These are phyloP conservation scores for Geosmithia morbida DNA, from an alignment of 2,329 filamentous ascomycete species.

Conservation along the genomic window DNA sequence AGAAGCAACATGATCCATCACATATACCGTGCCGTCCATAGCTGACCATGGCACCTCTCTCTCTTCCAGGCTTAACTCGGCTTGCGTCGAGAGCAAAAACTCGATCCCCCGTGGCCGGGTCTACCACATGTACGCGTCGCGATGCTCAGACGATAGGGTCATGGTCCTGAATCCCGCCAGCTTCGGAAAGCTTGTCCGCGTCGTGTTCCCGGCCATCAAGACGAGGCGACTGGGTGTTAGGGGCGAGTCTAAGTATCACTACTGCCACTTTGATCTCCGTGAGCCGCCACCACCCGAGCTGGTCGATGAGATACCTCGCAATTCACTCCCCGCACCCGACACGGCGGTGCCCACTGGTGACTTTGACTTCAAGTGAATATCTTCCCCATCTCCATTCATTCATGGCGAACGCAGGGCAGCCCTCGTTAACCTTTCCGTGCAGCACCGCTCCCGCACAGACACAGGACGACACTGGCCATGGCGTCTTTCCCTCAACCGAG, in stretches of 20 bases:
- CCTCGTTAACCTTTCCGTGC: not conserved
- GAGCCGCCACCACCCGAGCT: conserved; percentile 26
- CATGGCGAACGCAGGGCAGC: not conserved
- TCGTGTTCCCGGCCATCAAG: conserved; percentile 90
- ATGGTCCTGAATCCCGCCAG: conserved; percentile 93
- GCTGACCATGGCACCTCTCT: conserved; percentile 2
- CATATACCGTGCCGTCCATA: no score
- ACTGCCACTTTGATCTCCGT: conserved; percentile 51
- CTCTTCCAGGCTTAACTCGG: conserved; percentile 50
- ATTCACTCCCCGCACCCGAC: not conserved
- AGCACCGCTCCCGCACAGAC: conserved; percentile 20
- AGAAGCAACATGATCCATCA: not conserved
- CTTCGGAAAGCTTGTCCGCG: conserved; percentile 91
- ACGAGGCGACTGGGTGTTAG: conserved; percentile 83
- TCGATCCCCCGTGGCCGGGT: conserved; percentile 88
- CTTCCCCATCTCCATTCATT: not conserved
- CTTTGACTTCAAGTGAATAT: conserved; percentile 28
- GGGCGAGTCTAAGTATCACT: conserved; percentile 97
- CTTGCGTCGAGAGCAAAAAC: conserved; percentile 60
- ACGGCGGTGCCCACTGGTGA: not conserved
- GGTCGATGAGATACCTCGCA: not conserved
- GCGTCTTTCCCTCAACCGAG: conserved; percentile 14
- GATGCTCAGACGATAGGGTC: conserved; percentile 85
- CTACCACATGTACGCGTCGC: conserved; percentile 87
- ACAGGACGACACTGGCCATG: conserved; percentile 8